phyloP scores from a whole-genome alignment of 2,329 filamentous ascomycete species.

The Ascocoryne sarcoides region DNA sequence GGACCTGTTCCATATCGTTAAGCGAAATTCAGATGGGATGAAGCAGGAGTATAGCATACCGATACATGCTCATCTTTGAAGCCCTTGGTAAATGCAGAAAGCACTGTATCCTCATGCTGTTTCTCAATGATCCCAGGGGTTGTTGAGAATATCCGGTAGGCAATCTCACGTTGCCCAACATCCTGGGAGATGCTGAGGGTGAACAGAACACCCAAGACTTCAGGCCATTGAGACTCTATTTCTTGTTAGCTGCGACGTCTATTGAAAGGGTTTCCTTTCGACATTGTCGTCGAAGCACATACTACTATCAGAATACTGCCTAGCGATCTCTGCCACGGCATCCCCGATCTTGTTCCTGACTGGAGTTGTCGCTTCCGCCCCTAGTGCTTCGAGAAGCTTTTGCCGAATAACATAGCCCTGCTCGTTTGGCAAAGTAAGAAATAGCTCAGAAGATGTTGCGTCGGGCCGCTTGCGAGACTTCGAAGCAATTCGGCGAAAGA shows the following conservation, averaged over 20 bases:
- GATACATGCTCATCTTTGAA: constrained; percentile 82
- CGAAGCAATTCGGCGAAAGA: constrained; percentile 88
- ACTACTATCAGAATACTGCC: constrained; percentile 92
- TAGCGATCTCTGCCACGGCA: constrained; percentile 89
- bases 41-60: constrained; percentile 38
- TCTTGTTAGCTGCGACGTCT: constrained; percentile 16
- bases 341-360: constrained; percentile 95
- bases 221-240: constrained; percentile 76
- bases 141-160: constrained; percentile 90
- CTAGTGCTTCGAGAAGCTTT: constrained; percentile 72
- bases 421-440: constrained; percentile 66
- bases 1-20: constrained; percentile 48
- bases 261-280: no score
- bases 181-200: constrained; percentile 82
- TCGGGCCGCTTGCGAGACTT: constrained; percentile 72
- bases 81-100: constrained; percentile 79
- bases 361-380: constrained; percentile 59
- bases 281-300: constrained; percentile 33
- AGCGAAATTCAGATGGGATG: not conserved
- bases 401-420: constrained; percentile 72
- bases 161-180: constrained; percentile 76
- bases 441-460: constrained; percentile 71
- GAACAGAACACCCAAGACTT: constrained; percentile 79
- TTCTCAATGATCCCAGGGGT: constrained; percentile 94
- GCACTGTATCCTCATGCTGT: constrained; percentile 86